Conservation (phyloP, 73 alveolate species). For the Blepharisma stoltei region DNA sequence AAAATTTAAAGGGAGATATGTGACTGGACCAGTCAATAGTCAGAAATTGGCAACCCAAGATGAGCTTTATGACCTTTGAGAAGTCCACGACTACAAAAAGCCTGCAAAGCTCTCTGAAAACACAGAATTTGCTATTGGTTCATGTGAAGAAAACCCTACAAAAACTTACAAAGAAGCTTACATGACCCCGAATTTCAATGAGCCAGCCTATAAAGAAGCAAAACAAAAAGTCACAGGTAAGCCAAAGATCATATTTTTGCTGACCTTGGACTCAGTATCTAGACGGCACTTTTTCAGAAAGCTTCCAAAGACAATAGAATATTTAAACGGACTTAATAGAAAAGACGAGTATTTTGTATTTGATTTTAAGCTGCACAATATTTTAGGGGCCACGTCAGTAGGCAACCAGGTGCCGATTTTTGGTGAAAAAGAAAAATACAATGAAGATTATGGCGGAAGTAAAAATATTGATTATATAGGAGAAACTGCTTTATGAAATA, state of each 20-base stretch:
- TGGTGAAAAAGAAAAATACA: background rate
- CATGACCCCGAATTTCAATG: conserved; percentile 10
- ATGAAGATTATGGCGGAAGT: background rate
- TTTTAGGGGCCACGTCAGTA: background rate
- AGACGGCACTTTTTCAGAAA: conserved; percentile 1
- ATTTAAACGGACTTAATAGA: background rate
- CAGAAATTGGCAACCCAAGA: background rate
- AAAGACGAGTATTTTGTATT: background rate
- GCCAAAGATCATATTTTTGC: conserved; percentile 4
- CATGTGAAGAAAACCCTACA: conserved; percentile 1
- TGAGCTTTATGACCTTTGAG: background rate
- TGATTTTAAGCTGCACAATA: conserved; percentile 1
- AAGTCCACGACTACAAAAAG: background rate
- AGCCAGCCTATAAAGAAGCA: background rate
- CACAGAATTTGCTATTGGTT: background rate
- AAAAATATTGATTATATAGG: conserved; percentile 10
- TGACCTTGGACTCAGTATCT: background rate
- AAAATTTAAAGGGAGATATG: background rate
- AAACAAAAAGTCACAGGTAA: background rate
- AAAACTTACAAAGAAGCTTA: no score
- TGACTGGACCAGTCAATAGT: background rate
- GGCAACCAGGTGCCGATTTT: conserved; percentile 15
- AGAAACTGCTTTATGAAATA: conserved; percentile 2
- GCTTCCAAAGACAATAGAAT: background rate
- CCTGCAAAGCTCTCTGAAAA: background rate